Evolutionary conservation across 2,329 filamentous ascomycete genomes (phyloP), one percentile per base, ranked within the genome.

Genomic region (Blumeria hordei): DNA sequence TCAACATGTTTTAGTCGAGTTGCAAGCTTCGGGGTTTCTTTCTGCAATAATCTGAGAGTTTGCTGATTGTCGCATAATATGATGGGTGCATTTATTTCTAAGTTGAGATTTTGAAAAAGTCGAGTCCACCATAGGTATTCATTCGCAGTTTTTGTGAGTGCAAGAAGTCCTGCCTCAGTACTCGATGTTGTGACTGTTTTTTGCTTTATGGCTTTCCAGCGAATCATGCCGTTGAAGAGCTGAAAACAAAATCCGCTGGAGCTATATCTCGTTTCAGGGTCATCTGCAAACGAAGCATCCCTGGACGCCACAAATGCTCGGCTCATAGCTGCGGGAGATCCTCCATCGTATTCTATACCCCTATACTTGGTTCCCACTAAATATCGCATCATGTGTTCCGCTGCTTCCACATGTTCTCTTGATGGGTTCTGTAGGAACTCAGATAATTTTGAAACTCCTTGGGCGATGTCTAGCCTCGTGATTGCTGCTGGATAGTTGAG

Each of bases 41-140:
- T 33, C 11, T 55, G 55, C 53, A 60, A 50, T 14, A 55, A 55
- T 21, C 50, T 52, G 44, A 60, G 55, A 37, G 45, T 43, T 18
- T 53, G 32, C n/a, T 41, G 50, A 41, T 53, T 37, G 32, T 53
- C 50, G 16, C 50, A 53, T 11, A 53, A 28, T 16, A 41, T 36
- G 12, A 39, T 41, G 14, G 33, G 34, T 53, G 33, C 9, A 37
- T 37, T 32, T n/a, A 53, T 37, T 7, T 37, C 16, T 8, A 53
- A n/a, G 11, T 37, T 18, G 10, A 53, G 14, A 9, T 36, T 16
- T 50, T 33, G 45, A 33, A 50, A 50, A 11, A 50, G 21, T 33
- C 10, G 21, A 10, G n/a, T 50, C 45, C 36, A 37, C 34, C 34
- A 53, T 9, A 36, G 16, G 33, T 32, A n/a, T 45, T 18, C 41